Percentiles rank a stretch among this genome's conserved stretches.
Evolutionary conservation across 2,329 filamentous ascomycete genomes (phyloP).

Genomic region (Leptographium procerum): DNA sequence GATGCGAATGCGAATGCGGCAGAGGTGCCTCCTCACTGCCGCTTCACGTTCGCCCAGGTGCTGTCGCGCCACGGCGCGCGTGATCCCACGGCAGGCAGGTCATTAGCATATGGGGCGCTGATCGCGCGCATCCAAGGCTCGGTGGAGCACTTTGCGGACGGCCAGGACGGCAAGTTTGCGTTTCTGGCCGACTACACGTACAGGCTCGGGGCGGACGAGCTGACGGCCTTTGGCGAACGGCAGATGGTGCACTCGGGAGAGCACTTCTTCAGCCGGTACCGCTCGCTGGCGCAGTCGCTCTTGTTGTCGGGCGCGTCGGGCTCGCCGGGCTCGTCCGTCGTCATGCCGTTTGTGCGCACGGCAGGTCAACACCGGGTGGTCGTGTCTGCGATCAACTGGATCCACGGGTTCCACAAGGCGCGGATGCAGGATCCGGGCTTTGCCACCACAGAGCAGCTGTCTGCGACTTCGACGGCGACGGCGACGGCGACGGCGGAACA

Average conservation of each 20-base stretch:
- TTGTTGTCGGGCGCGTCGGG: not conserved
- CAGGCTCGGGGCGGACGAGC: slow-evolving; percentile 35
- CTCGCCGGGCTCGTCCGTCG: not conserved
- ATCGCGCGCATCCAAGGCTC: slow-evolving; percentile 53
- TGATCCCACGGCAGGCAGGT: slow-evolving; percentile 63
- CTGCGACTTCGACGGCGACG: not conserved
- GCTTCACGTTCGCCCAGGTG: slow-evolving; percentile 67
- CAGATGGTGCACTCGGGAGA: slow-evolving; percentile 65
- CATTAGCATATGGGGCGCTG: slow-evolving; percentile 48
- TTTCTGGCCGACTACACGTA: slow-evolving; percentile 68
- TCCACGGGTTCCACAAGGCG: slow-evolving; percentile 56
- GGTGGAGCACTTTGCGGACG: slow-evolving; percentile 27
- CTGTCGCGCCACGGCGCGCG: slow-evolving; percentile 78
- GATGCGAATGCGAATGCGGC: slow-evolving; percentile 11
- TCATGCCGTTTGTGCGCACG: slow-evolving; percentile 38
- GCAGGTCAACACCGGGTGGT: slow-evolving; percentile 29
- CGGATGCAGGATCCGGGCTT: slow-evolving; percentile 23
- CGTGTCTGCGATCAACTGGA: slow-evolving; percentile 61
- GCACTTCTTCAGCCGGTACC: slow-evolving; percentile 66
- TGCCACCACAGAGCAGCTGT: slow-evolving; percentile 28
- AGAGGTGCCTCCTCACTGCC: slow-evolving; percentile 54
- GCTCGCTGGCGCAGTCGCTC: slow-evolving; percentile 41
- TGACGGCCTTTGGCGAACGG: slow-evolving; percentile 56
- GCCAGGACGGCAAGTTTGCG: slow-evolving; percentile 50
- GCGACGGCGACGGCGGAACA: not conserved